Conservation (phyloP, 805 yeast genomes). For the Blastobotrys chiropterorum region DNA sequence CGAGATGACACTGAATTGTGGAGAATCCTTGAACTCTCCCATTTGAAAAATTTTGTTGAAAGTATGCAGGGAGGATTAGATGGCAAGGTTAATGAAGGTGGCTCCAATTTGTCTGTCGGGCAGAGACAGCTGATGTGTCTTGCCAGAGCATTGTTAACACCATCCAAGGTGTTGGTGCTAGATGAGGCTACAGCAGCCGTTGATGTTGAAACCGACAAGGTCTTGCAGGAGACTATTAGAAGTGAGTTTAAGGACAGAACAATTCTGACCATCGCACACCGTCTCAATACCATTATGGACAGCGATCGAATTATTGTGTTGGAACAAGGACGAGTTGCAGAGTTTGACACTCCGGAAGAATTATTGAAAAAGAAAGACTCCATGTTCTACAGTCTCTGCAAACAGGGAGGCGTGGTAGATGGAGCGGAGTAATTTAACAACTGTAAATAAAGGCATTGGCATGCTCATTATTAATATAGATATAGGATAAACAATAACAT, state of each 20-base stretch:
- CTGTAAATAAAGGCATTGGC: too few species aligned
- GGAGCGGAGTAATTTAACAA: too few species aligned
- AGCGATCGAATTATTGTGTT: slow-evolving; percentile 73
- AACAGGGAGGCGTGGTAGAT: slow-evolving; percentile 64
- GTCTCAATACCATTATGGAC: slow-evolving; percentile 81
- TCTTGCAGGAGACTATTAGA: slow-evolving; percentile 76
- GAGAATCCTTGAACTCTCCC: slow-evolving; percentile 72
- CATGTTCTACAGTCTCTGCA: slow-evolving; percentile 66
- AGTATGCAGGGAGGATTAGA: slow-evolving; percentile 50
- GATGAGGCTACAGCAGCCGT: slow-evolving; percentile 93
- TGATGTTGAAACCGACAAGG: slow-evolving; percentile 76
- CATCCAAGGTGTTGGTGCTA: slow-evolving; percentile 66
- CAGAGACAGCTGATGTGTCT: slow-evolving; percentile 81
- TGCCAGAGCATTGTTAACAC: slow-evolving; percentile 74
- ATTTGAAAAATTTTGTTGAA: slow-evolving; percentile 59
- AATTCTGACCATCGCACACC: slow-evolving; percentile 82
- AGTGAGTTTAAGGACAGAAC: slow-evolving; percentile 67
- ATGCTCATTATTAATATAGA: too few species aligned
- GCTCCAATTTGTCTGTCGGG: slow-evolving; percentile 81
- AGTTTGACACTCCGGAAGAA: slow-evolving; percentile 67
- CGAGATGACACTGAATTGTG: slow-evolving; percentile 76
- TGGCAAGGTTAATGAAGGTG: slow-evolving; percentile 63
- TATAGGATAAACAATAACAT: too few species aligned
- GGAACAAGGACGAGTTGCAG: slow-evolving; percentile 66
- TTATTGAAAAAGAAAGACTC: slow-evolving; percentile 60